Evolutionary conservation across 2,329 filamentous ascomycete genomes (phyloP).

Genomic region (Bipolaris zeicola): DNA sequence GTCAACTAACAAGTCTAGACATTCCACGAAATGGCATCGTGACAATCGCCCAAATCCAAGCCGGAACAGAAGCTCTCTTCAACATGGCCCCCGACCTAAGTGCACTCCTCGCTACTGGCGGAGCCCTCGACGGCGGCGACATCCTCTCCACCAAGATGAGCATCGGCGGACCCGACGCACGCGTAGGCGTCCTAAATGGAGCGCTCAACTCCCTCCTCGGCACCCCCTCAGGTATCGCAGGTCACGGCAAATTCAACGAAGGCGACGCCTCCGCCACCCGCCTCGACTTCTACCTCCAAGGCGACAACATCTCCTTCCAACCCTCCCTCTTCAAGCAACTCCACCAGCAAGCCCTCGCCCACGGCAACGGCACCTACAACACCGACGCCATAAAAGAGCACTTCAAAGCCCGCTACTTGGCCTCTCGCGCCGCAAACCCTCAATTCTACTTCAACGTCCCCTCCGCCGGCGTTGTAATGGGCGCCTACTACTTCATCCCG

Average conservation of each 20-base stretch:
- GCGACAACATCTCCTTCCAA: conserved; percentile 39
- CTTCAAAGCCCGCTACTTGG: conserved; percentile 27
- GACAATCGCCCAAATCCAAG: conserved; percentile 41
- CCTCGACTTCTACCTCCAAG: conserved; percentile 32
- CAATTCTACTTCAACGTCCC: conserved; percentile 30
- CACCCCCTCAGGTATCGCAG: conserved; percentile 34
- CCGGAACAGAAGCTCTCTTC: conserved; percentile 42
- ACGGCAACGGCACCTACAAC: conserved; percentile 25
- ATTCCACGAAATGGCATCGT: conserved; percentile 49
- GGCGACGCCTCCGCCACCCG: conserved; percentile 43
- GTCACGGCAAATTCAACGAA: conserved; percentile 35
- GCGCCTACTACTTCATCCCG: conserved; percentile 30
- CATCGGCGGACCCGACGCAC: conserved; percentile 23
- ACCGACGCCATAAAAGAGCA: conserved; percentile 26
- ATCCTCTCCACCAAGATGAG: conserved; percentile 27
- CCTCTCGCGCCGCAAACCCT: conserved; percentile 21
- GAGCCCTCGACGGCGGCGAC: conserved; percentile 25
- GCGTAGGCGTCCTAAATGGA: conserved; percentile 28
- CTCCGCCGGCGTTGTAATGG: conserved; percentile 24
- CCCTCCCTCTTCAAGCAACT: conserved; percentile 31
- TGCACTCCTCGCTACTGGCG: conserved; percentile 23
- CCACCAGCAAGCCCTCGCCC: conserved; percentile 25
- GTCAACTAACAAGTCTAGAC: conserved; percentile 38
- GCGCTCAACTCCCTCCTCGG: conserved; percentile 39
- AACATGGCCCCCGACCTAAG: conserved; percentile 49